A percentile compares a stretch with the other conserved stretches of the same genome.
Conservation (phyloP, 208 protist genomes). For the Herpetomonas samuelpessoai region DNA sequence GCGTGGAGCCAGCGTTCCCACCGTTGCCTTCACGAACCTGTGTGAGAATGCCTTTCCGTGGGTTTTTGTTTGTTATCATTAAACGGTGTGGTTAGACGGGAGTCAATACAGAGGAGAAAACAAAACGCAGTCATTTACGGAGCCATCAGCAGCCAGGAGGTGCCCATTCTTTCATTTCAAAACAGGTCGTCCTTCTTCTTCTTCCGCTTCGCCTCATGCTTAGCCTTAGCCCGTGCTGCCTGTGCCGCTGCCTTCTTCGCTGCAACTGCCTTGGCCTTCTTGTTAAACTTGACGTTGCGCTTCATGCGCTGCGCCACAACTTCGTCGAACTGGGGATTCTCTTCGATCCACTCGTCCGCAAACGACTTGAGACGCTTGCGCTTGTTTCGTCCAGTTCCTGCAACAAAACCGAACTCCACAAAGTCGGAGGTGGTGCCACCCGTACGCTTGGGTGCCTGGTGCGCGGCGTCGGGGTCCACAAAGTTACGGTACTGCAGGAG, state of each 20-base stretch:
- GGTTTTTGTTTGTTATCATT: too few relatives aligned
- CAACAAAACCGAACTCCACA: constrained; percentile 86
- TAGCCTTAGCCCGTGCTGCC: constrained; percentile 55
- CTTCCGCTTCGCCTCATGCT: constrained; percentile 16
- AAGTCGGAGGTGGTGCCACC: constrained; percentile 51
- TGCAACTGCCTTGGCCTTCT: constrained; percentile 58
- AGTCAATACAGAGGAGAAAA: too few relatives aligned
- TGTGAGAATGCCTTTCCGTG: too few relatives aligned
- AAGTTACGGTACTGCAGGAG: constrained; percentile 89
- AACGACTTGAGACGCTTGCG: constrained; percentile 78
- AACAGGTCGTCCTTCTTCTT: neutral
- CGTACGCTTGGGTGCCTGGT: constrained; percentile 79
- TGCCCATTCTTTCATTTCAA: too few relatives aligned
- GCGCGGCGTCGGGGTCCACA: constrained; percentile 66
- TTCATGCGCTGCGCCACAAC: constrained; percentile 73
- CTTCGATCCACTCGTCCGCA: constrained; percentile 87
- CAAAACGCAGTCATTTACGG: too few relatives aligned
- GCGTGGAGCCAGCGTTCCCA: too few relatives aligned
- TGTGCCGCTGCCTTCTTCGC: constrained; percentile 49
- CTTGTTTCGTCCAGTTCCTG: constrained; percentile 74
- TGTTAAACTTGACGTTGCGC: constrained; percentile 70
- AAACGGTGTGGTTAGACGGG: too few relatives aligned
- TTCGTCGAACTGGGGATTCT: constrained; percentile 78
- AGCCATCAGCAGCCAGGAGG: too few relatives aligned
- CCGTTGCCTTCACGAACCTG: too few relatives aligned